These are phyloP conservation scores for Alternaria infectoria DNA, from an alignment of 2,329 filamentous ascomycete species.

Conservation along the genomic window DNA sequence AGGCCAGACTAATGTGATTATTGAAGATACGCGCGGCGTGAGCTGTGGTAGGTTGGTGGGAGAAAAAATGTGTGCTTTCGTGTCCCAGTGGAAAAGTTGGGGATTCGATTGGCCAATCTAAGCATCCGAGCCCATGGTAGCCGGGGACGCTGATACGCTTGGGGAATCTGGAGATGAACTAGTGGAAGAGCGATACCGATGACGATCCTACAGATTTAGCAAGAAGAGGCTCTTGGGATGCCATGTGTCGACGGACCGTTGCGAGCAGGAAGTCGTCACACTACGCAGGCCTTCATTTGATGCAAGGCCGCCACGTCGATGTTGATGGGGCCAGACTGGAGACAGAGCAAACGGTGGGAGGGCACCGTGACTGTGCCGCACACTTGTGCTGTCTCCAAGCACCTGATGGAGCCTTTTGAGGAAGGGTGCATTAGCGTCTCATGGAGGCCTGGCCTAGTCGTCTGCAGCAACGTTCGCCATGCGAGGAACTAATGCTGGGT, in stretches of 20 bases:
- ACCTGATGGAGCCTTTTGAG: slow-evolving; percentile 25
- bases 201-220: not conserved
- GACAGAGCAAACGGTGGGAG: slow-evolving; percentile 22
- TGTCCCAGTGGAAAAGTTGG: not conserved
- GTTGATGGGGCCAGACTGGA: slow-evolving; percentile 13
- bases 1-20: not conserved
- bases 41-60: slow-evolving; percentile 5
- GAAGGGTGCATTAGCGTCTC: slow-evolving; percentile 30
- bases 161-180: slow-evolving; percentile 16
- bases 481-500: slow-evolving; percentile 10
- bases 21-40: not conserved
- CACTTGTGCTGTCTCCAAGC: slow-evolving; percentile 21
- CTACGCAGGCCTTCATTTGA: slow-evolving; percentile 20
- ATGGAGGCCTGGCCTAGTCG: slow-evolving; percentile 15
- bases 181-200: slow-evolving; percentile 8
- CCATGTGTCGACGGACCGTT: slow-evolving; percentile 4
- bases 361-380: slow-evolving; percentile 21
- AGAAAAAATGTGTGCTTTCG: not conserved
- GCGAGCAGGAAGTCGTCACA: not conserved
- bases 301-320: slow-evolving; percentile 38
- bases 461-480: slow-evolving; percentile 17
- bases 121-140: slow-evolving; percentile 21
- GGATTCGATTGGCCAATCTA: slow-evolving; percentile 8
- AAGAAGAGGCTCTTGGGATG: slow-evolving; percentile 14
- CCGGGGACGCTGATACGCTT: slow-evolving; percentile 11